Evolutionary conservation across 192 early-diverging fungal genomes (phyloP), one percentile per base, ranked within the genome.

Genomic region (Phlyctochytrium planicorne): DNA sequence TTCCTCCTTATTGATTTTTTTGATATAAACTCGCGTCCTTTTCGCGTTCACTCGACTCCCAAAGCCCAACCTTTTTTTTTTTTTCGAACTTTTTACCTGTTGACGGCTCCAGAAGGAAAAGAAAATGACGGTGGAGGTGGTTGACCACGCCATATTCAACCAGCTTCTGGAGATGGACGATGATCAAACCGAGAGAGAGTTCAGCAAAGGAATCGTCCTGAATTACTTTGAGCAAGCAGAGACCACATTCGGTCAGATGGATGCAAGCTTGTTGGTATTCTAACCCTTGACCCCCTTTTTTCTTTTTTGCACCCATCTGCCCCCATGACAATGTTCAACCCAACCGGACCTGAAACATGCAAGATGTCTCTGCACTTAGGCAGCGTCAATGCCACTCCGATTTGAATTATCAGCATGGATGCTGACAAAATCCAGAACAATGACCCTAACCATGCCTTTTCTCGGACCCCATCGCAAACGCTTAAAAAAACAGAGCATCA

Each of bases 91-190:
- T n/a, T n/a, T n/a, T n/a, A n/a, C n/a, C n/a, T n/a, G n/a, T n/a
- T n/a, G n/a, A n/a, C n/a, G n/a, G n/a, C n/a, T n/a, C n/a, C n/a
- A n/a, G n/a, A n/a, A n/a, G 40, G 40, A 20, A 20, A 20, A 20
- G 40, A 14, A 20, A 47, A 47, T 47, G 40, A 20, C 10, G 10
- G 36, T 31, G 16, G 90, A 86, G 24, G 85, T 96, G 32, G 80
- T 94, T 47, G 91, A 96, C 63, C 82, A 89, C 40, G 73, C 75
- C 34, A 89, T 86, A n/a, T 95, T 96, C 79, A 89, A 94, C 65
- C 93, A 95, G 76, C 76, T 97, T 35, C 68, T 95, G 40, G 90
- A 92, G 27, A 94, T 96, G 93, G 94, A 96, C 74, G 92, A 94
- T 55, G 93, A 92, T 33, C 91, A 76, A 29, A 66, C 91, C 50